Evolutionary conservation across 371 early-diverging fungal genomes (phyloP), one percentile per base, ranked within the genome.

Genomic region (Mortierella sp.): DNA sequence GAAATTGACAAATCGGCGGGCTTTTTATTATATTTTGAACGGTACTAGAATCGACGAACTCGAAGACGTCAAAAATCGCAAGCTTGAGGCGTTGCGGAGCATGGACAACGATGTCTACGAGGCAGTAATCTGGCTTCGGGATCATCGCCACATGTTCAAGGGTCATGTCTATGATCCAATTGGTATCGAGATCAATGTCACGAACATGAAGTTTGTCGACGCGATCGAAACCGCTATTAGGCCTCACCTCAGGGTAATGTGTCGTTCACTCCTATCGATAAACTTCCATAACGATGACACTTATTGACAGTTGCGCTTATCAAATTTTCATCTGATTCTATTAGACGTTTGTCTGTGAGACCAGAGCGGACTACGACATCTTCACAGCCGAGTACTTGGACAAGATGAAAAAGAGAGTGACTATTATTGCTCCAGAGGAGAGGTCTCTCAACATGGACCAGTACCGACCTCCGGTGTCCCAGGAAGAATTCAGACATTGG

Each of bases 311-410:
- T 19, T 5, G 13, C 34, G 26, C 14, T 1, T 14, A n/a, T 2
- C 31, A 21, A n/a, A 54, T 48, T 55, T 31, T 44, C 4, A 50
- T 60, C 24, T 60, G 70, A 38, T 74, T 42, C 31, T 55, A 79
- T 44, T 91, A 96, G 94, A 92, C 92, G 0, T 97, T 97, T 89
- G 93, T 98, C 0, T 93, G 94, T 72, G 95, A 96, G 84, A 89
- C 90, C 24, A 81, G 94, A 74, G 92, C 91, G 52, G 99, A 98
- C 86, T 98, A 98, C 88, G 65, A 90, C 8, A 65, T 79, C 6
- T 90, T 98, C 45, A 93, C 94, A 0, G 76, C 87, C 8, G 91
- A 94, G 79, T 75, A 94, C 13, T 88, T 94, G 73, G 96, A 97
- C 81, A 81, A 84, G 26, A 80, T 80, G 77, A 86, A 83, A 14